Percentiles rank a stretch among this genome's conserved stretches.
These are phyloP conservation scores for Houttuynia cordata DNA, from an alignment of 164 flowering plant genomes.

Conservation along the genomic window DNA sequence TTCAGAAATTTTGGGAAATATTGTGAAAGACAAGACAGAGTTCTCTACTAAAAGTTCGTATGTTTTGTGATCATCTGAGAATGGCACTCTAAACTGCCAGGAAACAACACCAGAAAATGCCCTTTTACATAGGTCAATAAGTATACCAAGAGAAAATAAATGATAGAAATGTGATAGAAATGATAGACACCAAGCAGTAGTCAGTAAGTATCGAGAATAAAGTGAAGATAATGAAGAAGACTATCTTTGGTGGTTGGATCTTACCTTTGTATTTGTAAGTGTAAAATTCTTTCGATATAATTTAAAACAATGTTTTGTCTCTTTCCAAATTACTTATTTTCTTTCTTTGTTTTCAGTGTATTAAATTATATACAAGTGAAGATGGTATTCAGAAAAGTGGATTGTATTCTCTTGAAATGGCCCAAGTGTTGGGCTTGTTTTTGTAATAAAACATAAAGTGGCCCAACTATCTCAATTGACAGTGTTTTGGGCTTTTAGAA, in stretches of 20 bases:
- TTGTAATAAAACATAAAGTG: too few relatives aligned
- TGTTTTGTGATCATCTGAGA: too few relatives aligned
- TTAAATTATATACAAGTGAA: conserved; percentile 59
- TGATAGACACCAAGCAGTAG: conserved; percentile 88
- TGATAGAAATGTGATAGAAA: conserved; percentile 69
- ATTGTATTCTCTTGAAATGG: conserved; percentile 80
- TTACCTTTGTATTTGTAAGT: conserved; percentile 62
- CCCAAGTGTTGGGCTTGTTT: too few relatives aligned
- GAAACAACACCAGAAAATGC: conserved; percentile 8
- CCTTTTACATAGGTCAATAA: conserved; percentile 20
- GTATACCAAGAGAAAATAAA: conserved; percentile 58
- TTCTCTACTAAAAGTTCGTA: conserved; percentile 18
- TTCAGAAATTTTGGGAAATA: conserved; percentile 51
- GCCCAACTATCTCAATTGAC: too few relatives aligned
- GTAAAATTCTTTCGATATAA: not conserved
- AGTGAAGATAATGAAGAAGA: conserved; percentile 74
- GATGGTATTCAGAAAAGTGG: conserved; percentile 48
- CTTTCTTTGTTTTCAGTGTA: conserved; percentile 45
- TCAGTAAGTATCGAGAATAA: conserved; percentile 82
- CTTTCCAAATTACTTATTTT: too few relatives aligned
- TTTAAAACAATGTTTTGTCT: not conserved
- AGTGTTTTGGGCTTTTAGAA: too few relatives aligned
- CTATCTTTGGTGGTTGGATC: conserved; percentile 94
- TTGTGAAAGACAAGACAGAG: conserved; percentile 21
- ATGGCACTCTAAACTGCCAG: conserved; percentile 11